Evolutionary conservation across 257 asterid genomes (phyloP).

Genomic region (Primulina eburnea): DNA sequence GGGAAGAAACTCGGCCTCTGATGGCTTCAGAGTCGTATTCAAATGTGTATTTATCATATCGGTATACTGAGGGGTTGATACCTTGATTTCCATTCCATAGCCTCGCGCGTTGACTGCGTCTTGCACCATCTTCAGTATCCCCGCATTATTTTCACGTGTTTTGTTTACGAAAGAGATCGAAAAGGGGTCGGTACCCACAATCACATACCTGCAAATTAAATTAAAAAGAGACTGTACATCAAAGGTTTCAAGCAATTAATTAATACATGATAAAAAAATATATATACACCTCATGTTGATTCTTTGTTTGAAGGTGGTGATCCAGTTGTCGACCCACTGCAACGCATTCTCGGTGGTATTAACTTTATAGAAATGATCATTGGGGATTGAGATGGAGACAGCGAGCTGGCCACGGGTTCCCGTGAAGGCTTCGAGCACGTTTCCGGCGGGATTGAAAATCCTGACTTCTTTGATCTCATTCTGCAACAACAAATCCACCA

Average conservation of each 20-base stretch:
- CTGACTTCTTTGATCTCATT: slow-evolving; percentile 20
- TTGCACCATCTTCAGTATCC: background rate
- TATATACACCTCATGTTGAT: too few relatives aligned
- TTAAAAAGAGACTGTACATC: too few relatives aligned
- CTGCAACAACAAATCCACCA: slow-evolving; percentile 41
- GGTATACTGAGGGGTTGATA: background rate
- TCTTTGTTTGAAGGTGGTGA: too few relatives aligned
- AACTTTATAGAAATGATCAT: too few relatives aligned
- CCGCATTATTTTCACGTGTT: accelerated
- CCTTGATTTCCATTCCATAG: slow-evolving; percentile 17
- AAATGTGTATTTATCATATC: background rate
- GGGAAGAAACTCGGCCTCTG: slow-evolving; percentile 35
- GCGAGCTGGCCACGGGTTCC: background rate
- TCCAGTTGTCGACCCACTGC: too few relatives aligned
- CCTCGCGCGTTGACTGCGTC: slow-evolving; percentile 14
- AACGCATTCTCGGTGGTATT: too few relatives aligned
- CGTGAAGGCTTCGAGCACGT: slow-evolving; percentile 21
- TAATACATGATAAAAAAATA: too few relatives aligned
- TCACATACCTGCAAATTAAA: slow-evolving; percentile 17
- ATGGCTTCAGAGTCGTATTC: slow-evolving; percentile 30
- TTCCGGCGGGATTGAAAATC: background rate
- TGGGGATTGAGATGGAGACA: background rate
- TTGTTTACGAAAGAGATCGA: background rate
- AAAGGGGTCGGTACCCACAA: slow-evolving; percentile 1
- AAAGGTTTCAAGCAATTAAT: too few relatives aligned